Evolutionary conservation across 441 rosid genomes (phyloP).

Genomic region (Gossypium schwendimanii): DNA sequence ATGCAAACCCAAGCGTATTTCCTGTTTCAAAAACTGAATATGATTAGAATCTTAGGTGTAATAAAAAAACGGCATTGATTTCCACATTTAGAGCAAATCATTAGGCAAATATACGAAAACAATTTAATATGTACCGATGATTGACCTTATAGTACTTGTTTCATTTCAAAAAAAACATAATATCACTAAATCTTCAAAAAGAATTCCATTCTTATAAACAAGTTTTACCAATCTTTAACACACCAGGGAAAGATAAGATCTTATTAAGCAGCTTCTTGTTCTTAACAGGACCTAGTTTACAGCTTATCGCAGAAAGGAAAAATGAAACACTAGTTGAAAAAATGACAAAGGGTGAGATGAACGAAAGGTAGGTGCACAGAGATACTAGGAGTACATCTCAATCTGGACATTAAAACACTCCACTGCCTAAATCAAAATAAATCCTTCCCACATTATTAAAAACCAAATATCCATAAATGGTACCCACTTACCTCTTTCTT

Average conservation of each 20-base stretch:
- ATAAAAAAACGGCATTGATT: background rate
- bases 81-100: background rate
- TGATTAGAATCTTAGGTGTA: conserved; percentile 7
- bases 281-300: background rate
- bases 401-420: background rate
- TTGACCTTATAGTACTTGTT: background rate
- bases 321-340: background rate
- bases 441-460: background rate
- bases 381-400: background rate
- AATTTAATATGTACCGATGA: background rate
- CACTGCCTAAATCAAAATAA: conserved; percentile 9
- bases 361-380: background rate
- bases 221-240: background rate
- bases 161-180: background rate
- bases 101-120: background rate
- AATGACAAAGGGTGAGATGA: background rate
- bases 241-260: background rate
- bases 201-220: background rate
- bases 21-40: conserved; percentile 40
- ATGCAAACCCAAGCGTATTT: conserved; percentile 86
- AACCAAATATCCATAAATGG: background rate
- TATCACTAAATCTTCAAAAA: background rate
- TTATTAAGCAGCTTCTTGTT: background rate
- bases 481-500: conserved; percentile 64
- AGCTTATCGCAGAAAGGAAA: background rate